Evolutionary conservation across 164 flowering plant species (phyloP).

Genomic region (Dillenia turbinata): DNA sequence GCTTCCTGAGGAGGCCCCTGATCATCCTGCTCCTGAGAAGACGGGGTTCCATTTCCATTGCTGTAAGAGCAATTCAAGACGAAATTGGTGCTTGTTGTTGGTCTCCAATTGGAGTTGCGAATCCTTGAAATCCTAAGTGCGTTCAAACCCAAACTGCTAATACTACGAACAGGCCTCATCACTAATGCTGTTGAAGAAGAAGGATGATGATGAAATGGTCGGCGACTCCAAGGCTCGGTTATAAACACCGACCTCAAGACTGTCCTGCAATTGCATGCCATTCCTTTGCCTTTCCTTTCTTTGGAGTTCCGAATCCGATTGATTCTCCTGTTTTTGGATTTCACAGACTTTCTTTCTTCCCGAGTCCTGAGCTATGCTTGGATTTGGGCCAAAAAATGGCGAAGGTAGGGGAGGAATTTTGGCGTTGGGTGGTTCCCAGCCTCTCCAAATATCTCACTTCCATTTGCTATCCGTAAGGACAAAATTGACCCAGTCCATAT

Average conservation of each 20-base stretch:
- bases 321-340: too few relatives aligned
- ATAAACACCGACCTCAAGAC: constrained; percentile 36
- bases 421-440: too few relatives aligned
- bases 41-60: constrained; percentile 6
- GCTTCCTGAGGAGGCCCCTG: constrained; percentile 90
- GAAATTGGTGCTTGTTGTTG: too few relatives aligned
- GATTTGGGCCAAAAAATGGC: too few relatives aligned
- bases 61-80: constrained; percentile 29
- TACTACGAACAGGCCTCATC: background rate
- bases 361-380: too few relatives aligned
- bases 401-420: too few relatives aligned
- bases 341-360: too few relatives aligned
- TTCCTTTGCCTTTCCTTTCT: constrained; percentile 3
- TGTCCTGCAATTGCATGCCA: constrained; percentile 31
- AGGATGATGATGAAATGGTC: constrained; percentile 20
- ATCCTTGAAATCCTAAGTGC: background rate
- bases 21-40: constrained; percentile 35
- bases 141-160: background rate
- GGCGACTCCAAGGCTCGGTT: constrained; percentile 35
- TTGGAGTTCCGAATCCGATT: too few relatives aligned
- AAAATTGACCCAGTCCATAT: too few relatives aligned
- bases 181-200: constrained; percentile 1
- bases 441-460: too few relatives aligned
- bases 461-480: too few relatives aligned
- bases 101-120: too few relatives aligned